These are phyloP conservation scores for Chlamydomonas reinhardtii DNA, from an alignment of 163 green algal species.

Conservation along the genomic window DNA sequence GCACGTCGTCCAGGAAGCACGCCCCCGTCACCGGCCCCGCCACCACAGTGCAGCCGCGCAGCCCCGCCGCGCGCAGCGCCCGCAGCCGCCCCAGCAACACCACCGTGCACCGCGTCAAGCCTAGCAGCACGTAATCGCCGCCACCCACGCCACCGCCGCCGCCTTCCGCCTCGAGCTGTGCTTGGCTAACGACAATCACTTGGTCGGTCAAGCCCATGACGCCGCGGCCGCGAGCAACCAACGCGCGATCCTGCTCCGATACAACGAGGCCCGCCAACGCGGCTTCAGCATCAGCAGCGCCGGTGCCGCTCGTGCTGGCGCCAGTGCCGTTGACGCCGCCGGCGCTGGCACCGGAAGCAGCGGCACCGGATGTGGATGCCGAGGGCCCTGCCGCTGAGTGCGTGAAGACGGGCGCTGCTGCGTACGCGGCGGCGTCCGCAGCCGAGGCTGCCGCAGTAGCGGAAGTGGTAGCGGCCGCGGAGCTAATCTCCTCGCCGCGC, in stretches of 20 bases:
- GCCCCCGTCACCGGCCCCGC: conserved; percentile 69
- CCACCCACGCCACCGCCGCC: neutral
- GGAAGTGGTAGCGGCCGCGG: neutral
- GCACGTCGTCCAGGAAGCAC: conserved; percentile 62
- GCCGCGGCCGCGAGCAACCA: conserved; percentile 55
- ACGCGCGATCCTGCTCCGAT: conserved; percentile 37
- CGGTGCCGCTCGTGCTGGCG: neutral
- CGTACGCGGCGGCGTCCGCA: neutral
- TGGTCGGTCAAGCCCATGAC: conserved; percentile 48
- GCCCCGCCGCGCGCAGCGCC: conserved; percentile 67
- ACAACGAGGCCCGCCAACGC: neutral
- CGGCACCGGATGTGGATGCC: neutral
- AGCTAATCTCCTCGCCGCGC: conserved; percentile 40
- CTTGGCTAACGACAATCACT: conserved; percentile 6
- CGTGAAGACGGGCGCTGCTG: no score
- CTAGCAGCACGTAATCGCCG: conserved; percentile 66
- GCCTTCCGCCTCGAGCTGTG: conserved; percentile 9
- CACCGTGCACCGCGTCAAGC: conserved; percentile 70
- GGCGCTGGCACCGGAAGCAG: no score
- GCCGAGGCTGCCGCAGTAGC: neutral
- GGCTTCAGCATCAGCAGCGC: no score
- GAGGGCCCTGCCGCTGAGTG: neutral
- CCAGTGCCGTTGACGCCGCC: no score
- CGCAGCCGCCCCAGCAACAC: conserved; percentile 70
- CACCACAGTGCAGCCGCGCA: conserved; percentile 66